phyloP scores from a whole-genome alignment of 2,329 filamentous ascomycete species.

The Coniochaeta hoffmannii region DNA sequence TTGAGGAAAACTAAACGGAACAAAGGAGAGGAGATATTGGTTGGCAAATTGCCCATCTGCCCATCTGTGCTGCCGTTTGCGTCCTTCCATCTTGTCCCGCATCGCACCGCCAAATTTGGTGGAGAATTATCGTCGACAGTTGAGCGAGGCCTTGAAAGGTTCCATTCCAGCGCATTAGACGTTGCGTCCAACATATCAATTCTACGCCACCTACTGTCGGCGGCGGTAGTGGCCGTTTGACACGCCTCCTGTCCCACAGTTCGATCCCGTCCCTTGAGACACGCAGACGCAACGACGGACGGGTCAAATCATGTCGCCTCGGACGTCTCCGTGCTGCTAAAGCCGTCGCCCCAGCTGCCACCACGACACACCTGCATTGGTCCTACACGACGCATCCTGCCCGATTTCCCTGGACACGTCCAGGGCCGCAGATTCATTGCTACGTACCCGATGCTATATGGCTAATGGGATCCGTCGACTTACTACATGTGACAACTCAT shows the following conservation, averaged over 20 bases:
- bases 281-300: conserved; percentile 1
- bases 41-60: conserved; percentile 9
- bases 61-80: conserved; percentile 12
- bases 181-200: neutral
- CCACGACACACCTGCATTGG: conserved; percentile 14
- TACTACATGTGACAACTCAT: conserved; percentile 15
- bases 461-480: neutral
- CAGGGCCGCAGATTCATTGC: conserved; percentile 7
- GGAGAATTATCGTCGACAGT: neutral
- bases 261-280: neutral
- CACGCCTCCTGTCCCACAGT: neutral
- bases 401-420: conserved; percentile 6
- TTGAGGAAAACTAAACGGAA: neutral
- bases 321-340: neutral
- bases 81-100: conserved; percentile 4
- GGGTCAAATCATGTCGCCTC: neutral
- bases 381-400: conserved; percentile 6
- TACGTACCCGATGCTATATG: conserved; percentile 1
- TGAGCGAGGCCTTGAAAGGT: neutral
- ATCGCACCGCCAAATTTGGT: neutral
- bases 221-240: neutral
- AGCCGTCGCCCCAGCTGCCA: neutral
- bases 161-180: neutral
- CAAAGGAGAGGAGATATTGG: conserved; percentile 4
- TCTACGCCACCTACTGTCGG: neutral